A percentile compares a stretch with the other conserved stretches of the same genome.
Conservation (phyloP, 1,284 basidiomycete genomes). For the Porogramme epimiltina region DNA sequence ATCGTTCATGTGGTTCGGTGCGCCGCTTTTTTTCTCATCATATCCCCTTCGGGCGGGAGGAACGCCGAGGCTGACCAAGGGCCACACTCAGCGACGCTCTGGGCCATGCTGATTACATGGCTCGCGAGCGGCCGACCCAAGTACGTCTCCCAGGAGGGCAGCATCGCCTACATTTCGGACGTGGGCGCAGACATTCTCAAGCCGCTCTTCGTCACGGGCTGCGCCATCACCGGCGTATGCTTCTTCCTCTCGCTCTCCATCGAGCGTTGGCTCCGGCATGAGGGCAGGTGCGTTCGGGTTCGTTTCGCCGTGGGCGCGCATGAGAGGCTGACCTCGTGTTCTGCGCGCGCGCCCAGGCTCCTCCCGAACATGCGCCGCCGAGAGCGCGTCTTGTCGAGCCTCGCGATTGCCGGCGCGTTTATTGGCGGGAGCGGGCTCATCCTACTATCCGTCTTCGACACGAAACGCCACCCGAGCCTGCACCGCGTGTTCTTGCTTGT, state of each 20-base stretch:
- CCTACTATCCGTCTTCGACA: conserved; percentile 70
- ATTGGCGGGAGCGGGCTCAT: conserved; percentile 47
- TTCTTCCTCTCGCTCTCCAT: conserved; percentile 61
- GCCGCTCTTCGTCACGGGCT: conserved; percentile 68
- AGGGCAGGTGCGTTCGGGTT: conserved; percentile 46
- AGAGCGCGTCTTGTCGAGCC: conserved; percentile 52
- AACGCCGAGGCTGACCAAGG: no score
- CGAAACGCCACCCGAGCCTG: conserved; percentile 46
- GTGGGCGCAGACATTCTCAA: conserved; percentile 70
- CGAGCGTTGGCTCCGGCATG: conserved; percentile 65
- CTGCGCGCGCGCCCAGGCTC: conserved; percentile 41
- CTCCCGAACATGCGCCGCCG: conserved; percentile 56
- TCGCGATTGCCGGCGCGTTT: conserved; percentile 61
- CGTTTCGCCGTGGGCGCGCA: conserved; percentile 54
- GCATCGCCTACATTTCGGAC: conserved; percentile 74
- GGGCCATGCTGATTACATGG: conserved; percentile 73
- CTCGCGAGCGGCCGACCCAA: conserved; percentile 47
- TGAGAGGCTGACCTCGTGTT: conserved; percentile 42
- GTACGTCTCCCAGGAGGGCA: conserved; percentile 51
- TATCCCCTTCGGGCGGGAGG: no score
- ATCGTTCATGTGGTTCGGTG: conserved; percentile 66
- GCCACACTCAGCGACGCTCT: conserved; percentile 47
- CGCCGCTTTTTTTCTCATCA: conserved; percentile 20
- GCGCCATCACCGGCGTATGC: conserved; percentile 57
- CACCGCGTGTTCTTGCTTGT: conserved; percentile 66